Percentiles rank a stretch among this genome's conserved stretches.
Evolutionary conservation across 78 protist species (phyloP).

Genomic region (Tieghemostelium lacteum): DNA sequence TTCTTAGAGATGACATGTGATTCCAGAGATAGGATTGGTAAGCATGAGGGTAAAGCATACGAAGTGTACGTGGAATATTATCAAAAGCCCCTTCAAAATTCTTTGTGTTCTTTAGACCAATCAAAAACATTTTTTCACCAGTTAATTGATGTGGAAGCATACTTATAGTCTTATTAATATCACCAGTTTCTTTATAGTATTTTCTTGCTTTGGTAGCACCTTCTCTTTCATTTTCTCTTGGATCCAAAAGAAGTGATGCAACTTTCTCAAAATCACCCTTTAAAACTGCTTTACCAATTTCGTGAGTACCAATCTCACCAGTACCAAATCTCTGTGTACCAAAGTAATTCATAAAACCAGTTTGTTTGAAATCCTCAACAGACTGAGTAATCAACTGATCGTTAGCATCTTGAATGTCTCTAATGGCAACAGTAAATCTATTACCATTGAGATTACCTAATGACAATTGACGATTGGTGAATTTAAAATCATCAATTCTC

Average conservation of each 20-base stretch:
- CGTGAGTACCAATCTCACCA: slow-evolving; percentile 78
- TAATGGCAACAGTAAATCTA: slow-evolving; percentile 82
- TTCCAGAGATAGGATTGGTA: slow-evolving; percentile 88
- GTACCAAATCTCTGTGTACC: slow-evolving; percentile 92
- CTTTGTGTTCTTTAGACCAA: slow-evolving; percentile 17
- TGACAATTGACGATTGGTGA: slow-evolving; percentile 22
- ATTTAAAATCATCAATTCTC: slow-evolving; percentile 59
- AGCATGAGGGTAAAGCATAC: slow-evolving; percentile 83
- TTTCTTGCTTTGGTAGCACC: slow-evolving; percentile 20
- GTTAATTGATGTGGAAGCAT: slow-evolving; percentile 20
- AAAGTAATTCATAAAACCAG: slow-evolving; percentile 89
- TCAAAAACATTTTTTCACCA: slow-evolving; percentile 7
- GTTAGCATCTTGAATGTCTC: slow-evolving; percentile 71
- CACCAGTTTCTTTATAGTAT: slow-evolving; percentile 42
- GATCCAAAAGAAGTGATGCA: slow-evolving; percentile 39
- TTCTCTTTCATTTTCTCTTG: slow-evolving; percentile 68
- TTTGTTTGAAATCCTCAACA: slow-evolving; percentile 6
- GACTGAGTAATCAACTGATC: slow-evolving; percentile 17
- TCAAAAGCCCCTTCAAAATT: slow-evolving; percentile 29
- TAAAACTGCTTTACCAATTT: slow-evolving; percentile 77
- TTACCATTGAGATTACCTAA: slow-evolving; percentile 88
- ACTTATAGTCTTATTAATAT: background rate
- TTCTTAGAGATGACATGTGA: slow-evolving; percentile 71
- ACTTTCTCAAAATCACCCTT: slow-evolving; percentile 65
- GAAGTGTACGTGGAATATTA: slow-evolving; percentile 54